Evolutionary conservation across 1,284 basidiomycete species (phyloP).

Genomic region (Cryptococcus neoformans): DNA sequence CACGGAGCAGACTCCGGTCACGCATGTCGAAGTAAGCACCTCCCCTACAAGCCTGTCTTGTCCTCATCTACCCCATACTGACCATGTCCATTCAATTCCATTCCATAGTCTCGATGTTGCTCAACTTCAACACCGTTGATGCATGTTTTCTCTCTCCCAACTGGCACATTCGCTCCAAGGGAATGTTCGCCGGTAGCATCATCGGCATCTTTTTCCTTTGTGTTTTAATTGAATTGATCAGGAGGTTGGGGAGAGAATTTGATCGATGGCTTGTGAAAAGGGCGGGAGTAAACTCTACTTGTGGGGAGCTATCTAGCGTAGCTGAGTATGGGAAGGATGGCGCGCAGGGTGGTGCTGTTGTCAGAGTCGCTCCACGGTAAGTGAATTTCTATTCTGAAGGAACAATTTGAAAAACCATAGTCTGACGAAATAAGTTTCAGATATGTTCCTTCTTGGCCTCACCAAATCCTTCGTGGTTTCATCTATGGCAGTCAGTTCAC

Average conservation of each 20-base stretch:
- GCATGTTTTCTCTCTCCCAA: conserved; percentile 48
- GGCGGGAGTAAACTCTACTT: background rate
- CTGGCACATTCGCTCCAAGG: conserved; percentile 46
- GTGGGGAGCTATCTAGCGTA: background rate
- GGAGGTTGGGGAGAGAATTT: conserved; percentile 47
- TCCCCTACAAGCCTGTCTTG: background rate
- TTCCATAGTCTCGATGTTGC: conserved; percentile 45
- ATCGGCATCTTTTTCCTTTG: conserved; percentile 50
- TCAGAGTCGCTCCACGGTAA: no score
- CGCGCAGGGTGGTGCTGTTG: background rate
- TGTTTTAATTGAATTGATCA: conserved; percentile 46
- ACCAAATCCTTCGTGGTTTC: conserved; percentile 44
- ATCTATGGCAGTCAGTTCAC: conserved; percentile 48
- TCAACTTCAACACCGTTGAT: conserved; percentile 49
- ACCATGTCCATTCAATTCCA: background rate
- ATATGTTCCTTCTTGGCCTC: conserved; percentile 35
- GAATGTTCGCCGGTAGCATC: conserved; percentile 46
- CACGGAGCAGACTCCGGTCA: background rate
- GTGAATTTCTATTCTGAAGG: no score
- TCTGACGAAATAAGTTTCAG: conserved; percentile 9
- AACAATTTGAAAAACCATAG: background rate
- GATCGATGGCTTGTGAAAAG: conserved; percentile 36
- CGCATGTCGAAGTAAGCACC: background rate
- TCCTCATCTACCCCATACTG: background rate
- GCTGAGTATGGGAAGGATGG: background rate